phyloP scores from a whole-genome alignment of 2,329 filamentous ascomycete species.

The Colletotrichum lindemuthianum region DNA sequence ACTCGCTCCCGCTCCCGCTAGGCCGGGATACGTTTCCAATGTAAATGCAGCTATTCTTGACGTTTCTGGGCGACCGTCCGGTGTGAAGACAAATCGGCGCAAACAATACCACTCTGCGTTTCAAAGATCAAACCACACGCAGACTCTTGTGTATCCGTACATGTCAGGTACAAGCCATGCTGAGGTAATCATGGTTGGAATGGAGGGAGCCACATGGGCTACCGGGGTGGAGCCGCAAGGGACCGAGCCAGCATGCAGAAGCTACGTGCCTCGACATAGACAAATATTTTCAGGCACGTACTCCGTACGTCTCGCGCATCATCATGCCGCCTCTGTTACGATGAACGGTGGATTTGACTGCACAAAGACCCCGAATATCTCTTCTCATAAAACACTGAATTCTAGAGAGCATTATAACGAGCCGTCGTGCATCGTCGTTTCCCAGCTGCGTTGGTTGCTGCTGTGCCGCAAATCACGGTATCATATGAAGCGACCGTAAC shows the following conservation, averaged over 20 bases:
- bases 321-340: no score
- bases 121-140: constrained; percentile 33
- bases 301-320: no score
- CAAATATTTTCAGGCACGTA: constrained; percentile 1
- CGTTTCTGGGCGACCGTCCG: constrained; percentile 32
- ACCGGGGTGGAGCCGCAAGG: constrained; percentile 32
- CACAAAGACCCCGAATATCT: no score
- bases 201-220: constrained; percentile 8
- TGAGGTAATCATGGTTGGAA: constrained; percentile 8
- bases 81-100: constrained; percentile 34
- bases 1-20: constrained; percentile 17
- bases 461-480: no score
- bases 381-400: no score
- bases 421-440: no score
- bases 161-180: background rate
- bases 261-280: background rate
- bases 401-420: no score
- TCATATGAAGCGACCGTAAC: no score
- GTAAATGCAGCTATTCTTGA: constrained; percentile 20
- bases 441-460: no score
- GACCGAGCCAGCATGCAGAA: constrained; percentile 12
- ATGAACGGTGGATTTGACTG: no score
- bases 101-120: constrained; percentile 35
- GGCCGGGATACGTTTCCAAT: constrained; percentile 11
- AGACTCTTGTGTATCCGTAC: constrained; percentile 21